A percentile compares a stretch with the other conserved stretches of the same genome.
phyloP scores from a whole-genome alignment of 2,329 filamentous ascomycete genomes.

The Colletotrichum sidae region DNA sequence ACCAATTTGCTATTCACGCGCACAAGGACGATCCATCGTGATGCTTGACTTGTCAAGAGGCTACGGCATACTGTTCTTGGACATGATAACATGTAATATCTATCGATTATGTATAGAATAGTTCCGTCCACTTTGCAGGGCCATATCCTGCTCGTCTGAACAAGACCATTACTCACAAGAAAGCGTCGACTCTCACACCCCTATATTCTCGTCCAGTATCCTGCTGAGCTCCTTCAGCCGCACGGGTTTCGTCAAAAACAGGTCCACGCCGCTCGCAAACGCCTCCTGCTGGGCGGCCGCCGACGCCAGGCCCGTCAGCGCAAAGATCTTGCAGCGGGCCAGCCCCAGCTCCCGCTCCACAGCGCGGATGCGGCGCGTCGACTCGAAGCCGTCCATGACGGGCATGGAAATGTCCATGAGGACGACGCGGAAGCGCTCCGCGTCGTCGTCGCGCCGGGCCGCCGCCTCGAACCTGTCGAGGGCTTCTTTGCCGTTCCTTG shows the following conservation, averaged over 20 bases:
- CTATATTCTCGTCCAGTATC: constrained; percentile 8
- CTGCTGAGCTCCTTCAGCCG: constrained; percentile 52
- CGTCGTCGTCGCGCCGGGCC: constrained; percentile 5
- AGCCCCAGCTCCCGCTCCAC: constrained; percentile 58
- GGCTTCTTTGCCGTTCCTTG: constrained; percentile 50
- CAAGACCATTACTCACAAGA: no score
- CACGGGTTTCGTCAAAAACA: constrained; percentile 68
- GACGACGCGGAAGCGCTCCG: constrained; percentile 44
- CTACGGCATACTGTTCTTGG: no score
- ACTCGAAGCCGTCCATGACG: constrained; percentile 64
- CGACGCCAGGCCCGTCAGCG: constrained; percentile 64
- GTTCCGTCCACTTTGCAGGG: no score
- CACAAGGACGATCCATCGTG: no score
- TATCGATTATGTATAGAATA: no score
- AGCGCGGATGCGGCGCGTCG: constrained; percentile 61
- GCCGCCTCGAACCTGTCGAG: constrained; percentile 42
- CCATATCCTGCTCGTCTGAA: no score
- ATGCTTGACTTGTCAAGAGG: no score
- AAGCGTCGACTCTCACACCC: no score
- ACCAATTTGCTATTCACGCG: no score
- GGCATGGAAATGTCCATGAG: constrained; percentile 69
- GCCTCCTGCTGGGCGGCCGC: constrained; percentile 63
- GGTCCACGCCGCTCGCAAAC: constrained; percentile 62
- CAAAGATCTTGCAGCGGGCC: constrained; percentile 59
- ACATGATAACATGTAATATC: no score